A percentile compares a stretch with the other conserved stretches of the same genome.
Evolutionary conservation across 192 early-diverging fungal genomes (phyloP).

Genomic region (Jimgerdemannia lactiflua): DNA sequence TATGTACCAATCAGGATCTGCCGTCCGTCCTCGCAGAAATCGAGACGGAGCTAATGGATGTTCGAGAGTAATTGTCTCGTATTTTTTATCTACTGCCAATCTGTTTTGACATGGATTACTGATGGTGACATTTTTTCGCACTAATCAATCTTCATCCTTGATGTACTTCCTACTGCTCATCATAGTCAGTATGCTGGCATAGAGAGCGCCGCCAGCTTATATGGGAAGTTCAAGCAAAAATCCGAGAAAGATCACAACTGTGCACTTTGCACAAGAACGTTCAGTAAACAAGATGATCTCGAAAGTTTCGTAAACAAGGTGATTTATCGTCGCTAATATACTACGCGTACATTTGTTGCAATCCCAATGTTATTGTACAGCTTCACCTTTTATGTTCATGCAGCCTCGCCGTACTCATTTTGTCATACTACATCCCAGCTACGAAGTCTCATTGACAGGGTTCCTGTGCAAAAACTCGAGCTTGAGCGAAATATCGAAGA

Average conservation of each 20-base stretch:
- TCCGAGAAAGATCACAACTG: constrained; percentile 67
- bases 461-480: constrained; percentile 14
- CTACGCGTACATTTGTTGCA: no score
- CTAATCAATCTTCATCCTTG: neutral
- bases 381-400: neutral
- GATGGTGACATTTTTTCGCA: neutral
- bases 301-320: constrained; percentile 36
- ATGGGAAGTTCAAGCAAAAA: constrained; percentile 61
- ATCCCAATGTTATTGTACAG: no score
- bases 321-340: neutral
- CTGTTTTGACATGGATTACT: neutral
- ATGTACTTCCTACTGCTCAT: constrained; percentile 10
- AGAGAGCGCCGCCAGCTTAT: constrained; percentile 59
- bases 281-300: constrained; percentile 51
- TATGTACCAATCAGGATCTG: neutral
- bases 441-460: constrained; percentile 35
- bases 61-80: neutral
- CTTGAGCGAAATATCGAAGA: constrained; percentile 43
- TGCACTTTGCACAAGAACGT: constrained; percentile 80
- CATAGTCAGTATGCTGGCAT: constrained; percentile 13
- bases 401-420: no score
- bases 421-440: constrained; percentile 28
- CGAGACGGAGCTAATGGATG: neutral
- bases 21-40: neutral
- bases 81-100: neutral